Conservation (phyloP, 495 filamentous ascomycete genomes). For the Glutinoglossum americanum region DNA sequence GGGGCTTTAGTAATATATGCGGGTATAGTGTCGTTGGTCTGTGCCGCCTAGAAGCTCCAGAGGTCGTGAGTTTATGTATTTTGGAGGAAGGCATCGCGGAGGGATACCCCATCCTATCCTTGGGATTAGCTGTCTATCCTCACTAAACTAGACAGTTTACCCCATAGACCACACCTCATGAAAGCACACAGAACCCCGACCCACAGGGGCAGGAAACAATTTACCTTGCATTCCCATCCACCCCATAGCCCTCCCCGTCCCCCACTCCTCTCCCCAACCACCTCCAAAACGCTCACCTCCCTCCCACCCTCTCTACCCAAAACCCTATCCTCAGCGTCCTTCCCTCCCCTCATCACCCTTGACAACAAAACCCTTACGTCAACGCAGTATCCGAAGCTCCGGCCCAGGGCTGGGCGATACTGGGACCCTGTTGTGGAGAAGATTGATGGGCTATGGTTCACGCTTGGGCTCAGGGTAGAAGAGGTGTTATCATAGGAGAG, state of each 20-base stretch:
- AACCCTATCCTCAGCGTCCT: not conserved
- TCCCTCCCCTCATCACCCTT: not conserved
- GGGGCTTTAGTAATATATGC: too few relatives aligned
- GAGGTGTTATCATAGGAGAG: not conserved
- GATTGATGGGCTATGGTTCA: not conserved
- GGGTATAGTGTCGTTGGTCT: too few relatives aligned
- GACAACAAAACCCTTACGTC: constrained; percentile 3
- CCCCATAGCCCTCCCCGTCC: not conserved
- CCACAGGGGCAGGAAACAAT: too few relatives aligned
- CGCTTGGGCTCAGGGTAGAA: too few relatives aligned
- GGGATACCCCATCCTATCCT: not conserved
- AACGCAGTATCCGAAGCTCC: not conserved
- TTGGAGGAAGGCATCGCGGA: not conserved
- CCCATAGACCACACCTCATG: too few relatives aligned
- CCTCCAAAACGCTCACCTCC: not conserved
- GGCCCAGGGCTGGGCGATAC: constrained; percentile 3
- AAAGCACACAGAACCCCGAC: too few relatives aligned
- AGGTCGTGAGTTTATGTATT: not conserved
- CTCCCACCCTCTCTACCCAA: not conserved
- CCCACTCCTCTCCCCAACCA: not conserved
- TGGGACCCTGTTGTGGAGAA: not conserved
- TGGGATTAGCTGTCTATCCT: not conserved
- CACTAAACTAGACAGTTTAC: too few relatives aligned
- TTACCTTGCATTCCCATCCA: not conserved
- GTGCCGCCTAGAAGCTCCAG: too few relatives aligned